These are phyloP conservation scores for Pseudoneurospora amorphoporcata DNA, from an alignment of 495 filamentous ascomycete species.

Conservation along the genomic window DNA sequence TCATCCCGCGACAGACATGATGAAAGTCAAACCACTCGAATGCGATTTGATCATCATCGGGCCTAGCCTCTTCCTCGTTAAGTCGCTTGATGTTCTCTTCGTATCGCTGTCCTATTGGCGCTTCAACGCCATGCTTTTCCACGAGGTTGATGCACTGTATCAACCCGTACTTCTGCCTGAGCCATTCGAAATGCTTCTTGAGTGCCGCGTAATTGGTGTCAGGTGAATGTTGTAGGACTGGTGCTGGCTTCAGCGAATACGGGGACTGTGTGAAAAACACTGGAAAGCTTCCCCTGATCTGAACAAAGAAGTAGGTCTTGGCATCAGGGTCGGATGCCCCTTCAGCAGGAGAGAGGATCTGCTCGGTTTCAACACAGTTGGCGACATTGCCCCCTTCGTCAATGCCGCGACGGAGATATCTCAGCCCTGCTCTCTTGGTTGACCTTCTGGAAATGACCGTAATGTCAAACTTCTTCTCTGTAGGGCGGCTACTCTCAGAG, in stretches of 20 bases:
- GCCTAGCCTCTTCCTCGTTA: conserved; percentile 48
- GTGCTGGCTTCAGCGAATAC: conserved; percentile 82
- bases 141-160: conserved; percentile 76
- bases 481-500: conserved; percentile 20
- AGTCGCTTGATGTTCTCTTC: conserved; percentile 51
- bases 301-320: conserved; percentile 71
- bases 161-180: conserved; percentile 58
- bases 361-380: conserved; percentile 91
- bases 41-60: conserved; percentile 37
- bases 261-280: conserved; percentile 89
- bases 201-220: conserved; percentile 71
- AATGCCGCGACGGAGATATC: conserved; percentile 84
- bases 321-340: conserved; percentile 44
- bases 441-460: conserved; percentile 84
- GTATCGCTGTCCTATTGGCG: conserved; percentile 66
- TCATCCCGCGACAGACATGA: conserved; percentile 83
- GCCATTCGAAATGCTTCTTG: conserved; percentile 60
- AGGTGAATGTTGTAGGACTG: conserved; percentile 64
- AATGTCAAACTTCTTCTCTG: conserved; percentile 52
- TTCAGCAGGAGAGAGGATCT: conserved; percentile 61
- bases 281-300: conserved; percentile 80
- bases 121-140: conserved; percentile 74
- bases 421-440: conserved; percentile 69
- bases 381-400: conserved; percentile 80
- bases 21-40: conserved; percentile 99